Conservation (phyloP, 139 green algal genomes). For the Volvox reticuliferus region DNA sequence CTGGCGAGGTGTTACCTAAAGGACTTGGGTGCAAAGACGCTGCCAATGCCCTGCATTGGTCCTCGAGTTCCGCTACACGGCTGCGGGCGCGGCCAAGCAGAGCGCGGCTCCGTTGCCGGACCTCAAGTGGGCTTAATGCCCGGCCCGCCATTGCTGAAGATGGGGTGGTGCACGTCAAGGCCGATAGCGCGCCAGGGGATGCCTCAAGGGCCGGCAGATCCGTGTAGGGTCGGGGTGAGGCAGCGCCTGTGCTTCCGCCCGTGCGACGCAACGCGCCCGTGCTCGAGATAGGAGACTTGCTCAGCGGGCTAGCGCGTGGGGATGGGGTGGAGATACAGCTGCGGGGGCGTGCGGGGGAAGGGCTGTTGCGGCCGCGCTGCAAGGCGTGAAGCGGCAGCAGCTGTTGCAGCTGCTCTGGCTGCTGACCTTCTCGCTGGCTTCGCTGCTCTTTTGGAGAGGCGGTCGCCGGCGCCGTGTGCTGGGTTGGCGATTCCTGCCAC, state of each 20-base stretch:
- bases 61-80: constrained; percentile 19
- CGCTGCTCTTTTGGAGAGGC: background rate
- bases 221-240: no score
- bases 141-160: background rate
- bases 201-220: no score
- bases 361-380: constrained; percentile 8
- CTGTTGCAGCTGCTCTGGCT: background rate
- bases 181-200: no score
- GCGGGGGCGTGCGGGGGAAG: background rate
- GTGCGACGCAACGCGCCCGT: no score
- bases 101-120: background rate
- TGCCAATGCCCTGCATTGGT: constrained; percentile 18
- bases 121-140: background rate
- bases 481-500: background rate
- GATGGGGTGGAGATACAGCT: background rate
- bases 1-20: background rate
- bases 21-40: background rate
- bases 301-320: no score
- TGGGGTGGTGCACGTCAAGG: background rate
- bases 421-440: background rate
- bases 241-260: no score
- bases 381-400: constrained; percentile 1
- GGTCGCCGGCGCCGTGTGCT: background rate
- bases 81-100: constrained; percentile 6
- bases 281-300: no score